These are phyloP conservation scores for Helicocarpus griseus DNA, from an alignment of 2,329 filamentous ascomycete species.

Conservation along the genomic window DNA sequence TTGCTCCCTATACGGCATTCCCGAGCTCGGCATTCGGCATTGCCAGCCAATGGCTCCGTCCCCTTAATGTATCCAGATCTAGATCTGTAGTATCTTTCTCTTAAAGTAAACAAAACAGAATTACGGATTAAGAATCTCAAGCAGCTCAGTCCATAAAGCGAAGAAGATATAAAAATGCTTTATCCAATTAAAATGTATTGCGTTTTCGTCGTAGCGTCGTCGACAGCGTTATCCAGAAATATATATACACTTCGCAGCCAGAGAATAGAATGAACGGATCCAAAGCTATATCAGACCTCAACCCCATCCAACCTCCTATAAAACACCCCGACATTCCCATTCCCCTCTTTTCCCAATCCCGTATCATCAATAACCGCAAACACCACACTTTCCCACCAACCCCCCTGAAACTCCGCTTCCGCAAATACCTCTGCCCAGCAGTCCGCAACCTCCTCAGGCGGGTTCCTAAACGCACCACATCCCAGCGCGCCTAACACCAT, in stretches of 20 bases:
- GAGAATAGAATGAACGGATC: not conserved
- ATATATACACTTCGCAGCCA: no score
- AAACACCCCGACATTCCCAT: constrained; percentile 13
- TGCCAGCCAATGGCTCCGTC: not conserved
- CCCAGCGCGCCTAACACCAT: constrained; percentile 53
- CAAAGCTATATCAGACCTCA: not conserved
- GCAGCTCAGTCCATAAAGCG: no score
- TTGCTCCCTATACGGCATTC: not conserved
- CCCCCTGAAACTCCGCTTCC: constrained; percentile 48
- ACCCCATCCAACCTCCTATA: constrained; percentile 7
- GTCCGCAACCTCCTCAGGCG: constrained; percentile 44
- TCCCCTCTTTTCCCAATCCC: constrained; percentile 18
- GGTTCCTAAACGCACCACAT: constrained; percentile 54
- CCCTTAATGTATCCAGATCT: not conserved
- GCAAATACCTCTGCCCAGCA: constrained; percentile 50
- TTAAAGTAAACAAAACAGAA: not conserved
- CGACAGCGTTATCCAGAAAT: no score
- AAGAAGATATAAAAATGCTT: no score
- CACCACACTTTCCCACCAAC: constrained; percentile 50
- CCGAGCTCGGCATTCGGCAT: constrained; percentile 1
- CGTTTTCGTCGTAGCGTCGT: no score
- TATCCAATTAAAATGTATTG: no score
- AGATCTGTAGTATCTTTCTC: not conserved
- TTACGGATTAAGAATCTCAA: no score
- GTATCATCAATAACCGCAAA: constrained; percentile 47